phyloP scores from a whole-genome alignment of 345 rosid species.

The Salix brachista region DNA sequence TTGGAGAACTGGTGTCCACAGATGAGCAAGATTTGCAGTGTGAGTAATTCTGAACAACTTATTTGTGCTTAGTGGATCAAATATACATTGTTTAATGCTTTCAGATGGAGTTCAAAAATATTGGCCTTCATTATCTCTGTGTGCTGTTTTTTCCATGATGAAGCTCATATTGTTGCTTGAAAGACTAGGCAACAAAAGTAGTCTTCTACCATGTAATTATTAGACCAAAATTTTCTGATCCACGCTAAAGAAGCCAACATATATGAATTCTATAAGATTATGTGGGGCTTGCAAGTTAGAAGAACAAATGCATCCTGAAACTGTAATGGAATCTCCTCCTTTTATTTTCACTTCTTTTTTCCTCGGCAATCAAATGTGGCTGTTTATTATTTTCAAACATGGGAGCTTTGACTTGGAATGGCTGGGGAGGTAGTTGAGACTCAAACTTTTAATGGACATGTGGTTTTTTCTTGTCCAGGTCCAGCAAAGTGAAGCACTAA shows the following conservation, averaged over 20 bases:
- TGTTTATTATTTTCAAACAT: neutral
- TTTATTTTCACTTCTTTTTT: neutral
- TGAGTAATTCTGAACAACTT: constrained; percentile 30
- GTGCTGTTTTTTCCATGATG: neutral
- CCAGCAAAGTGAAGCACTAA: constrained; percentile 45
- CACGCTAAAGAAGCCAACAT: neutral
- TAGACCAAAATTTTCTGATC: neutral
- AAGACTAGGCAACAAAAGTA: neutral
- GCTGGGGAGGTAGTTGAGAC: neutral
- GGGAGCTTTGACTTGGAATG: neutral
- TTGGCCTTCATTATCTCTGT: neutral
- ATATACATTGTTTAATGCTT: neutral
- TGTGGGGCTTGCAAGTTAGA: neutral
- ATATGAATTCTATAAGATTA: neutral
- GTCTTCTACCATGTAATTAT: neutral
- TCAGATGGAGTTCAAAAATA: neutral
- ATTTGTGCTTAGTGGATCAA: constrained; percentile 1
- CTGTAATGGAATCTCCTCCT: neutral
- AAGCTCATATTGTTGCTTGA: neutral
- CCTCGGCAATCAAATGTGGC: constrained; percentile 1
- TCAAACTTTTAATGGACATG: neutral
- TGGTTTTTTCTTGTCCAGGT: constrained; percentile 43
- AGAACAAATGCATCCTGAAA: neutral
- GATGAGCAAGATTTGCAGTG: constrained; percentile 75
- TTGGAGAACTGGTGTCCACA: constrained; percentile 71